Conservation (phyloP, 805 yeast species). For the Nakazawaea ernobii region DNA sequence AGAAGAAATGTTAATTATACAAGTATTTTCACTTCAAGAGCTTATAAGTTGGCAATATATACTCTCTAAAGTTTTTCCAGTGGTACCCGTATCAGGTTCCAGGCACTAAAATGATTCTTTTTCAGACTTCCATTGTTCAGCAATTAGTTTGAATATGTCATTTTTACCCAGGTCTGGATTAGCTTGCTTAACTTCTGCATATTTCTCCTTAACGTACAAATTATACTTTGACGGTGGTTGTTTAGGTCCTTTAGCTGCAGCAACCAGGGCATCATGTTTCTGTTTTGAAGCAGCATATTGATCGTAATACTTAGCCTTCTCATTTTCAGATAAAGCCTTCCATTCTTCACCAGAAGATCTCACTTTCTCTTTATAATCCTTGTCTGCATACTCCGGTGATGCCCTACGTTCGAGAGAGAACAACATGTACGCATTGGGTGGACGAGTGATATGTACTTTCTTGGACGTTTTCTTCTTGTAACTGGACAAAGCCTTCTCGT, state of each 20-base stretch:
- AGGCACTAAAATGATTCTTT: not conserved
- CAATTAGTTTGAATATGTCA: constrained; percentile 4
- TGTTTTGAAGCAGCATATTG: not conserved
- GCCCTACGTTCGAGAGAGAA: not conserved
- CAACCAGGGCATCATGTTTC: not conserved
- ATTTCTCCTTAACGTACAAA: constrained; percentile 5
- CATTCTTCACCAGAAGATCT: not conserved
- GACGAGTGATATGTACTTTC: not conserved
- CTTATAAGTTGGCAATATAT: too few relatives aligned
- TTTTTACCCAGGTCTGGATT: not conserved
- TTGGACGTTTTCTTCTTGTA: not conserved
- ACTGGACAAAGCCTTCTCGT: not conserved
- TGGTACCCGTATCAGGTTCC: too few relatives aligned
- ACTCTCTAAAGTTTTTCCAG: too few relatives aligned
- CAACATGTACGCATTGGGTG: not conserved
- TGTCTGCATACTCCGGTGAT: not conserved
- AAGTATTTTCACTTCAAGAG: too few relatives aligned
- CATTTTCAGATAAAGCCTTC: not conserved
- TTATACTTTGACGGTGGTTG: not conserved
- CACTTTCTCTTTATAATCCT: not conserved
- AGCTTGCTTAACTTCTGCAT: not conserved
- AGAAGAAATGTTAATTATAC: too few relatives aligned
- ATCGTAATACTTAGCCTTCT: not conserved
- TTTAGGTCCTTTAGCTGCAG: not conserved
- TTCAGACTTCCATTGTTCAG: not conserved